phyloP scores from a whole-genome alignment of 1,139 yeast species.

The Spathaspora sp. region DNA sequence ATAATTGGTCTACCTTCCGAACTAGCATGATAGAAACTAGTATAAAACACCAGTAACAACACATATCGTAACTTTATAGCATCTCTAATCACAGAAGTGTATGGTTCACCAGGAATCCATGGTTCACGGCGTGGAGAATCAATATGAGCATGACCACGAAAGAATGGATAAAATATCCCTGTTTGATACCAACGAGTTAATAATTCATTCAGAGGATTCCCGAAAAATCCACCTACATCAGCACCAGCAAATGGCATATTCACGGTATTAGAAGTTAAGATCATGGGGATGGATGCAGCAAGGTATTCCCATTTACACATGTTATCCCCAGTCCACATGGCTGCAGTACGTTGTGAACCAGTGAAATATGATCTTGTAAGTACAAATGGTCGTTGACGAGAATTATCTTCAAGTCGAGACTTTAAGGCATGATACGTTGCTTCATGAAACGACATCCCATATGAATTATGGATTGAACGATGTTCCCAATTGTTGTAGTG shows the following conservation, averaged over 20 bases:
- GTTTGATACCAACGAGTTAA: slow-evolving; percentile 93
- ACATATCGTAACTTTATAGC: slow-evolving; percentile 73
- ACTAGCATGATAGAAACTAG: slow-evolving; percentile 66
- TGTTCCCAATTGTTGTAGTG: slow-evolving; percentile 87
- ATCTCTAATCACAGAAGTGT: slow-evolving; percentile 63
- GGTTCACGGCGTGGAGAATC: slow-evolving; percentile 94
- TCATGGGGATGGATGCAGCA: slow-evolving; percentile 80
- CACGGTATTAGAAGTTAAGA: slow-evolving; percentile 73
- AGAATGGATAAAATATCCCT: slow-evolving; percentile 94
- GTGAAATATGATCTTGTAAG: slow-evolving; percentile 84
- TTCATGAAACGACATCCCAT: slow-evolving; percentile 78
- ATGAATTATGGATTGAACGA: slow-evolving; percentile 83
- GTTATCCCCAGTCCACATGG: slow-evolving; percentile 98
- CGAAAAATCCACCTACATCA: slow-evolving; percentile 96
- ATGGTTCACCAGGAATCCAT: slow-evolving; percentile 78
- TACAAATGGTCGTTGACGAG: slow-evolving; percentile 76
- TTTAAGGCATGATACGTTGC: slow-evolving; percentile 69
- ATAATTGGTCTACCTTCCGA: slow-evolving; percentile 66
- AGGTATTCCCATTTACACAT: slow-evolving; percentile 91
- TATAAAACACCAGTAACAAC: slow-evolving; percentile 76
- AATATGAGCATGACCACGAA: slow-evolving; percentile 94
- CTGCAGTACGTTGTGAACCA: slow-evolving; percentile 89
- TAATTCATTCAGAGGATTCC: slow-evolving; percentile 79
- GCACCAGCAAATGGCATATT: slow-evolving; percentile 96
- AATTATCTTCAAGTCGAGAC: slow-evolving; percentile 42